A percentile compares a stretch with the other conserved stretches of the same genome.
Conservation (phyloP, 1,284 basidiomycete genomes). For the Calocybe gambosa region DNA sequence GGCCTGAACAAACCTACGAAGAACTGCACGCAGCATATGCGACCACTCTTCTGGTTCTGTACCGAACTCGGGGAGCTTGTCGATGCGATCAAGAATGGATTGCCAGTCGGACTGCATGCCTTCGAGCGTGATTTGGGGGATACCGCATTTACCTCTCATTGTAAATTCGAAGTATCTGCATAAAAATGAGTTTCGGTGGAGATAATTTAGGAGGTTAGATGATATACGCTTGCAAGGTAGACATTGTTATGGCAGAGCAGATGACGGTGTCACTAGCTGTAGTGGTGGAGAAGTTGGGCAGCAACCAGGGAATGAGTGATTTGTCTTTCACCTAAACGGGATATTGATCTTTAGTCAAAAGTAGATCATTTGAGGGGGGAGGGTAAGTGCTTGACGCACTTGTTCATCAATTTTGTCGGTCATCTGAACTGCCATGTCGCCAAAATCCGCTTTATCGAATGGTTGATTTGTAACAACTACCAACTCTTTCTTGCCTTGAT, state of each 20-base stretch:
- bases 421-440: slow-evolving; percentile 22
- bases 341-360: slow-evolving; percentile 21
- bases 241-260: slow-evolving; percentile 32
- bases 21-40: slow-evolving; percentile 5
- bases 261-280: slow-evolving; percentile 29
- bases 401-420: slow-evolving; percentile 23
- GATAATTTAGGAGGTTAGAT: no score
- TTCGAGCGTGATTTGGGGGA: slow-evolving; percentile 37
- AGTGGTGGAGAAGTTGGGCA: slow-evolving; percentile 38
- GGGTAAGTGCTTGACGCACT: neutral
- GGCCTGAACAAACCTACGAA: slow-evolving; percentile 9
- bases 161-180: slow-evolving; percentile 23
- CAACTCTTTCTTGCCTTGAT: slow-evolving; percentile 26
- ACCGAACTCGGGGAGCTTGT: slow-evolving; percentile 11
- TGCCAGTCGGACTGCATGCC: slow-evolving; percentile 27
- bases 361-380: neutral
- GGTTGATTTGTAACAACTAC: slow-evolving; percentile 17
- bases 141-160: slow-evolving; percentile 28
- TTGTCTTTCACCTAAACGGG: slow-evolving; percentile 7
- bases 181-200: no score
- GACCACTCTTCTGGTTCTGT: slow-evolving; percentile 5
- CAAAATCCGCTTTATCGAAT: slow-evolving; percentile 23
- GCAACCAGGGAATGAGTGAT: slow-evolving; percentile 25
- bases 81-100: slow-evolving; percentile 4
- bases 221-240: slow-evolving; percentile 29